A percentile compares a stretch with the other conserved stretches of the same genome.
Evolutionary conservation across 2,329 filamentous ascomycete genomes (phyloP).

Genomic region (Fusarium chaquense): DNA sequence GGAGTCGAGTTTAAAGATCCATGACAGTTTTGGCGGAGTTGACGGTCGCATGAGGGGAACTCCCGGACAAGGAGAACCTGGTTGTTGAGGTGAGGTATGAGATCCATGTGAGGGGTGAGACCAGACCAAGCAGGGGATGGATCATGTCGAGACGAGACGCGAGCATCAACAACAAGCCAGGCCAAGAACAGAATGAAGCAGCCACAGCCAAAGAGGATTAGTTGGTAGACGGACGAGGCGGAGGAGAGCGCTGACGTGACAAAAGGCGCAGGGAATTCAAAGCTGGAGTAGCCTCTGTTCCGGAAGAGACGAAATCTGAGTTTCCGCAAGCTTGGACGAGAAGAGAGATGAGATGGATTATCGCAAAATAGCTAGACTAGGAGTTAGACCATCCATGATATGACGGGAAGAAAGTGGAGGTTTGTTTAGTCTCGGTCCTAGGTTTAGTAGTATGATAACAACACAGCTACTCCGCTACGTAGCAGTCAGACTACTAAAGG

Average conservation of each 20-base stretch:
- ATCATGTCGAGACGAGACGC: slow-evolving; percentile 34
- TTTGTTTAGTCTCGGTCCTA: background rate
- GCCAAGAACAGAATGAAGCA: slow-evolving; percentile 25
- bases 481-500: background rate
- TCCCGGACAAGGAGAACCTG: slow-evolving; percentile 38
- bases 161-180: slow-evolving; percentile 30
- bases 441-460: background rate
- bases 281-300: slow-evolving; percentile 11
- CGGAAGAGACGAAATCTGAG: slow-evolving; percentile 37
- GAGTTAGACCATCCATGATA: slow-evolving; percentile 34
- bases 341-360: slow-evolving; percentile 5
- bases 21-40: slow-evolving; percentile 41
- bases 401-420: slow-evolving; percentile 34
- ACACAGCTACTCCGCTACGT: background rate
- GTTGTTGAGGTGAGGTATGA: slow-evolving; percentile 40
- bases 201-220: slow-evolving; percentile 33
- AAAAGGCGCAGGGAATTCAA: slow-evolving; percentile 8
- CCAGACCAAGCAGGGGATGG: slow-evolving; percentile 30
- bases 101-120: slow-evolving; percentile 43
- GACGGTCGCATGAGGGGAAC: slow-evolving; percentile 40
- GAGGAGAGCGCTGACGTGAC: slow-evolving; percentile 20
- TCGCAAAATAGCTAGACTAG: slow-evolving; percentile 6
- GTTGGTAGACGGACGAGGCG: background rate
- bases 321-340: slow-evolving; percentile 25
- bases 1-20: slow-evolving; percentile 48